phyloP scores from a whole-genome alignment of 2,329 filamentous ascomycete genomes.

The Verticillium nubilum region DNA sequence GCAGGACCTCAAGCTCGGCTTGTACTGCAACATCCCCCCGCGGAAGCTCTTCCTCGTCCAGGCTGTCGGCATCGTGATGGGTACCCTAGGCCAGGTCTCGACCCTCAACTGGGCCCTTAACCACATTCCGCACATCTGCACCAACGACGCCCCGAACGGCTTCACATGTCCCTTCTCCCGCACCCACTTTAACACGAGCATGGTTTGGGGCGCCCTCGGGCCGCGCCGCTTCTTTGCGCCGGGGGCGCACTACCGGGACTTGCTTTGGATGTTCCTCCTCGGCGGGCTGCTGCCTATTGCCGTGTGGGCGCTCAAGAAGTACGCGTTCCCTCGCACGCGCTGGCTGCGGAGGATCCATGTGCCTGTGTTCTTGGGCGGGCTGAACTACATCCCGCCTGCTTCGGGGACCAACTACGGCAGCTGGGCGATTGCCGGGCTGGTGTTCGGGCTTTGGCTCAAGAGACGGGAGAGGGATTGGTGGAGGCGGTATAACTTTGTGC shows the following conservation, averaged over 20 bases:
- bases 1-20: slow-evolving; percentile 39
- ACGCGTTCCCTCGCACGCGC: slow-evolving; percentile 14
- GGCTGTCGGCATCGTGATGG: slow-evolving; percentile 34
- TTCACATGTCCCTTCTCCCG: slow-evolving; percentile 34
- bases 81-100: slow-evolving; percentile 37
- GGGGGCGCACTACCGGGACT: slow-evolving; percentile 40
- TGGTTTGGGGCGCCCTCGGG: slow-evolving; percentile 53
- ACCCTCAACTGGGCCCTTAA: slow-evolving; percentile 28
- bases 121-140: slow-evolving; percentile 46
- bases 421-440: slow-evolving; percentile 22
- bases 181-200: slow-evolving; percentile 45
- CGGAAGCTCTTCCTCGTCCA: slow-evolving; percentile 37
- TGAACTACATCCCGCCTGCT: slow-evolving; percentile 26
- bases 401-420: slow-evolving; percentile 26
- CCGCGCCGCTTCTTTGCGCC: slow-evolving; percentile 48
- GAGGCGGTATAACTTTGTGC: slow-evolving; percentile 24
- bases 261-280: slow-evolving; percentile 50
- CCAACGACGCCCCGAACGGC: slow-evolving; percentile 33
- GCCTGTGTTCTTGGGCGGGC: slow-evolving; percentile 21
- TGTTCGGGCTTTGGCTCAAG: slow-evolving; percentile 21
- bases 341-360: slow-evolving; percentile 23
- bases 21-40: slow-evolving; percentile 36
- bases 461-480: slow-evolving; percentile 20
- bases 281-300: slow-evolving; percentile 41
- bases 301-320: slow-evolving; percentile 30